Evolutionary conservation across 1,139 yeast genomes (phyloP), one percentile per base, ranked within the genome.

Genomic region (Blastobotrys illinoisensis): DNA sequence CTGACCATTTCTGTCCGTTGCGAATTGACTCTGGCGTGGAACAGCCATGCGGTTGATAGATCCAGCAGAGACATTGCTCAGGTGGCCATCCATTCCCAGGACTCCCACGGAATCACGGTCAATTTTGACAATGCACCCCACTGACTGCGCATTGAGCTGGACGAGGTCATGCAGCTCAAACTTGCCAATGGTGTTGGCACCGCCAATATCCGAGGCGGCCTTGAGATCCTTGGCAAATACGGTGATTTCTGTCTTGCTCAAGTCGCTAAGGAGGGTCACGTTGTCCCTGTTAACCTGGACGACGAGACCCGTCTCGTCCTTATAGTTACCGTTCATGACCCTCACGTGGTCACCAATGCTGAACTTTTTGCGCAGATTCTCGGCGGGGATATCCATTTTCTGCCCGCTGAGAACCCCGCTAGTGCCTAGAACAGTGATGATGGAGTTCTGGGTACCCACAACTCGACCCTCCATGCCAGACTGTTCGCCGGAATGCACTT

Each of bases 281-380:
- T 88, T 86, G 65, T 91, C 96, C 50, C 86, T 88, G 52, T 82
- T 81, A 45, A 88, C 82, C 60, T 83, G 80, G 49, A 95, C 91
- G 52, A 93, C 96, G 74, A 93, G 80, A 72, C 99, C 99, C 23
- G 97, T 88, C 67, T 91, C 97, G 65, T 91, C 97, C 54, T 83
- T 78, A 70, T 89, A 96, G 67, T 86, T 89, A 66, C 99, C 99
- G 67, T 86, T 88, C 49, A 88, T 81, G 28, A 93, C 95, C 57
- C 96, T 84, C 14, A 95, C 97, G 68, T 93, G 98, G 70, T 93
- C 99, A 77, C 99, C 99, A 53, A 90, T 83, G 53, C 80, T 74
- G 71, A 93, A 93, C 51, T 88, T 83, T 69, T 93, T 93, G 67
- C 98, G 82, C 66, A 93, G 77, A 61, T 89, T 87, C 52, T 80